Evolutionary conservation across 1,284 basidiomycete species (phyloP).

Genomic region (Leccinum subfulvum): DNA sequence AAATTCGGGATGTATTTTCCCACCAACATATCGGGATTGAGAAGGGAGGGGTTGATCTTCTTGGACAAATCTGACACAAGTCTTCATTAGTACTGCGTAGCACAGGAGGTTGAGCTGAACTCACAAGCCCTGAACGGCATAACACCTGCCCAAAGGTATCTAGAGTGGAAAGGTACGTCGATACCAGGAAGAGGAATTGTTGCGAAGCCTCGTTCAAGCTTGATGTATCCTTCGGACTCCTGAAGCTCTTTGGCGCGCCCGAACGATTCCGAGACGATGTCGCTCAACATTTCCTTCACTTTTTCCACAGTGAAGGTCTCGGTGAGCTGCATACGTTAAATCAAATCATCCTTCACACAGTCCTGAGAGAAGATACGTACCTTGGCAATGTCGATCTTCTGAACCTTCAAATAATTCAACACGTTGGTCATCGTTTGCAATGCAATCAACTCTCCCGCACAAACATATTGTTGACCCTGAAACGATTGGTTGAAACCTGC

Average conservation of each 20-base stretch:
- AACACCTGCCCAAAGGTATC: constrained; percentile 98
- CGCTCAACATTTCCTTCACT: constrained; percentile 88
- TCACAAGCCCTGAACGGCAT: constrained; percentile 92
- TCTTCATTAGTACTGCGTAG: constrained; percentile 22
- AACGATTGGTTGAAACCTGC: constrained; percentile 3
- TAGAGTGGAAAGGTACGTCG: constrained; percentile 98
- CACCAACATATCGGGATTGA: constrained; percentile 90
- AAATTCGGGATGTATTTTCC: constrained; percentile 98
- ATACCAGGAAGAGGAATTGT: constrained; percentile 97
- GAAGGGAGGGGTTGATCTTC: constrained; percentile 90
- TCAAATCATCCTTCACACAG: constrained; percentile 5
- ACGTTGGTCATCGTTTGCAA: constrained; percentile 95
- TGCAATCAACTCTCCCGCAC: constrained; percentile 92
- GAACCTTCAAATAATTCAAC: constrained; percentile 92
- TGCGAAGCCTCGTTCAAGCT: constrained; percentile 93
- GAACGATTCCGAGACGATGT: constrained; percentile 87
- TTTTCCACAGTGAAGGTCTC: constrained; percentile 83
- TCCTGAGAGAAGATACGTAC: constrained; percentile 39
- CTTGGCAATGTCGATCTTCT: constrained; percentile 96
- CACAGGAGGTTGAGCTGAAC: constrained; percentile 27
- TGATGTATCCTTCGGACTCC: constrained; percentile 84
- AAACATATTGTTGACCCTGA: constrained; percentile 95
- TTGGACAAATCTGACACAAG: constrained; percentile 80
- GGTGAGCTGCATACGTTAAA: constrained; percentile 58
- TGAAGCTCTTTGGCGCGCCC: constrained; percentile 78